Evolutionary conservation across 1,284 basidiomycete genomes (phyloP).

Genomic region (Phlebopus sp.): DNA sequence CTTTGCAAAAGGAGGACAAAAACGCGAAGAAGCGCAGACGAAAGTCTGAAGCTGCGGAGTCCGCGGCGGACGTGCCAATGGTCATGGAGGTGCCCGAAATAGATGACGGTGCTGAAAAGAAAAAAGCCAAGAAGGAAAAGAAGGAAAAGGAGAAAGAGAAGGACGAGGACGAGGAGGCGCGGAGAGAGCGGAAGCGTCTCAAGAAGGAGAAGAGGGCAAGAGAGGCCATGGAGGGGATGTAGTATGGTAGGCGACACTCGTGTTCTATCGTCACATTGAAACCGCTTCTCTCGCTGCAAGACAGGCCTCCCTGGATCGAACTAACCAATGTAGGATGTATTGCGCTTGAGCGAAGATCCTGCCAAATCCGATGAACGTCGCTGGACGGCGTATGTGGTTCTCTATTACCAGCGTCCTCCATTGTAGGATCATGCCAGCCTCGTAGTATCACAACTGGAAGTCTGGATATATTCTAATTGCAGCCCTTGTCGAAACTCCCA

Average conservation of each 20-base stretch:
- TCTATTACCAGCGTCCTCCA: too few species aligned
- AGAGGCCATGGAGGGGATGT: slow-evolving; percentile 38
- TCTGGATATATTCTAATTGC: too few species aligned
- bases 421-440: too few species aligned
- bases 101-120: slow-evolving; percentile 47
- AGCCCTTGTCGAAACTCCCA: too few species aligned
- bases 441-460: too few species aligned
- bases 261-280: neutral
- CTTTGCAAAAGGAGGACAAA: slow-evolving; percentile 47
- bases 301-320: neutral
- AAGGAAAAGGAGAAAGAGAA: slow-evolving; percentile 48
- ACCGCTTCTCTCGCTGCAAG: neutral
- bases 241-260: neutral
- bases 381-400: too few species aligned
- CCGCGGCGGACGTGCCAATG: slow-evolving; percentile 43
- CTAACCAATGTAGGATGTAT: too few species aligned
- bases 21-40: slow-evolving; percentile 77
- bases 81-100: slow-evolving; percentile 33
- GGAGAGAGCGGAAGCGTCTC: slow-evolving; percentile 56
- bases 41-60: slow-evolving; percentile 58
- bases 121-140: slow-evolving; percentile 54
- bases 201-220: slow-evolving; percentile 72
- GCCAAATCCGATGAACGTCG: too few species aligned
- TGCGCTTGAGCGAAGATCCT: too few species aligned
- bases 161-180: slow-evolving; percentile 58